Evolutionary conservation across 176 grass and related monocot species (phyloP).

Genomic region (Zoysia japonica): DNA sequence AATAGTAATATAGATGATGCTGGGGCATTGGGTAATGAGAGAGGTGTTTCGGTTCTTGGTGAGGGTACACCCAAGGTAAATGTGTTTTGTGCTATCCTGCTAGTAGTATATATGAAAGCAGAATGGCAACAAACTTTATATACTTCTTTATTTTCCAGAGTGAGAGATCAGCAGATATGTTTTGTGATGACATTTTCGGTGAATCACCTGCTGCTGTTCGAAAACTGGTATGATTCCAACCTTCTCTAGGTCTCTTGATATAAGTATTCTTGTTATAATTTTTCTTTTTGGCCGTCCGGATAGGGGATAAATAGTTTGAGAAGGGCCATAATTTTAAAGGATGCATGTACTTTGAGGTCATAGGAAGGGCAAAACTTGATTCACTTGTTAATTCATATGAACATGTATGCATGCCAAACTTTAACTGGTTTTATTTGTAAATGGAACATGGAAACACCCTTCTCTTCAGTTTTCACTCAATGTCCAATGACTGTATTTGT

Average conservation of each 20-base stretch:
- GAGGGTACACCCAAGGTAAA: conserved; percentile 90
- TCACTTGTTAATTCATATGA: background rate
- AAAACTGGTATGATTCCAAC: conserved; percentile 60
- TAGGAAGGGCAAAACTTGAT: background rate
- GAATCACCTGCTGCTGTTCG: conserved; percentile 82
- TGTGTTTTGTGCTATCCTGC: conserved; percentile 24
- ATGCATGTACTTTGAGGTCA: background rate
- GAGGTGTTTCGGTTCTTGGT: conserved; percentile 65
- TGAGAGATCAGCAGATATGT: conserved; percentile 89
- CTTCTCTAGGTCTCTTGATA: conserved; percentile 1
- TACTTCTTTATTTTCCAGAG: conserved; percentile 55
- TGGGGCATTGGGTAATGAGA: conserved; percentile 39
- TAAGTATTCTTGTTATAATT: background rate
- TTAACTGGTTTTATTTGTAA: background rate
- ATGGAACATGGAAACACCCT: conserved; percentile 2
- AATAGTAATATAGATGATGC: conserved; percentile 33
- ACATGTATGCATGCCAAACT: background rate
- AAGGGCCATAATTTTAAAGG: background rate
- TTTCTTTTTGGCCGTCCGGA: background rate
- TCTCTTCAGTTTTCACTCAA: conserved; percentile 25
- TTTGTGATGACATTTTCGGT: conserved; percentile 96
- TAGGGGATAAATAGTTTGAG: background rate
- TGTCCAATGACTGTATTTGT: conserved; percentile 13
- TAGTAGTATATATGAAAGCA: conserved; percentile 30
- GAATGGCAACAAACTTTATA: conserved; percentile 37